Percentiles rank a stretch among this genome's conserved stretches.
Evolutionary conservation across 78 protist genomes (phyloP).

Genomic region (Dictyostelium firmibasis): DNA sequence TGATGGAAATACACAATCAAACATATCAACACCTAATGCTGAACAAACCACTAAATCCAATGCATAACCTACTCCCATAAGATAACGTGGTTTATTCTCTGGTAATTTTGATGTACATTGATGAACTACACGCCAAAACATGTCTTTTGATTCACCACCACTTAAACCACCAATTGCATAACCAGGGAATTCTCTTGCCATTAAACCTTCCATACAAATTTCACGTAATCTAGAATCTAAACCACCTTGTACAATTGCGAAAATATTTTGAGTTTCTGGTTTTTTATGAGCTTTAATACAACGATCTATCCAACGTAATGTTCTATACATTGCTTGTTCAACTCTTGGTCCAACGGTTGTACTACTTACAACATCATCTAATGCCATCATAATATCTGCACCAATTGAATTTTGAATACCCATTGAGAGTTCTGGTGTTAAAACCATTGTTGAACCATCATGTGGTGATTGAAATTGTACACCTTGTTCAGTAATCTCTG

Average conservation of each 20-base stretch:
- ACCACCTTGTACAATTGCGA: slow-evolving; percentile 97
- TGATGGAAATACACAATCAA: slow-evolving; percentile 99
- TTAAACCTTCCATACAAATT: slow-evolving; percentile 84
- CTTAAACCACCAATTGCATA: slow-evolving; percentile 97
- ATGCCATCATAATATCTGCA: slow-evolving; percentile 98
- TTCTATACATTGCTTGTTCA: slow-evolving; percentile 95
- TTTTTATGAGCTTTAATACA: slow-evolving; percentile 92
- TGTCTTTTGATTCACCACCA: slow-evolving; percentile 96
- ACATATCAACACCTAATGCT: slow-evolving; percentile 98
- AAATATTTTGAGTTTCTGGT: slow-evolving; percentile 86
- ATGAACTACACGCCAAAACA: slow-evolving; percentile 87
- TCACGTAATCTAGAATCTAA: slow-evolving; percentile 84
- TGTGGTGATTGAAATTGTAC: slow-evolving; percentile 96
- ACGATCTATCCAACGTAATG: slow-evolving; percentile 98
- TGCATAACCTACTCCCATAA: slow-evolving; percentile 99
- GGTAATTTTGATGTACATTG: slow-evolving; percentile 90
- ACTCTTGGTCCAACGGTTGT: slow-evolving; percentile 88
- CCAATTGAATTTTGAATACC: slow-evolving; percentile 95
- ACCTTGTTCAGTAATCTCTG: slow-evolving; percentile 96
- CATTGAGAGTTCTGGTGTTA: slow-evolving; percentile 97
- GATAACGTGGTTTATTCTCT: slow-evolving; percentile 92
- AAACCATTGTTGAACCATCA: slow-evolving; percentile 91
- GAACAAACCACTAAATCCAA: slow-evolving; percentile 95
- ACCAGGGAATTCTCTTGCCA: slow-evolving; percentile 91
- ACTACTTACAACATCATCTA: slow-evolving; percentile 90